Percentiles rank a stretch among this genome's conserved stretches.
phyloP scores from a whole-genome alignment of 2,329 filamentous ascomycete species.

The Fusarium euwallaceae region DNA sequence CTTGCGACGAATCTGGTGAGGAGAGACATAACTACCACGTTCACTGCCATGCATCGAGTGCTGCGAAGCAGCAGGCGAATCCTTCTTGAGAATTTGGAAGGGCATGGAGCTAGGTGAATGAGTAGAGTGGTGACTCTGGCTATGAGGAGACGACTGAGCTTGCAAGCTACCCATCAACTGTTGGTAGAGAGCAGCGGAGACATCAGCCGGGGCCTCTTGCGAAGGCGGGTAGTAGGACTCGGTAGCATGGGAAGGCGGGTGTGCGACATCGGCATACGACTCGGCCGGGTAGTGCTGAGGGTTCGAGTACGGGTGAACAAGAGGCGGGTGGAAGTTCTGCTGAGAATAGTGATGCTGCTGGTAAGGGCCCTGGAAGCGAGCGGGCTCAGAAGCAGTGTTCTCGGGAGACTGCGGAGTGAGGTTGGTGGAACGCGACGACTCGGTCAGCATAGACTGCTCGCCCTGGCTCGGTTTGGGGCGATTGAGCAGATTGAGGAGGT shows the following conservation, averaged over 20 bases:
- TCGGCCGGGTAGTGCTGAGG: conserved; percentile 47
- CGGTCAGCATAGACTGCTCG: conserved; percentile 60
- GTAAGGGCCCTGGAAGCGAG: conserved; percentile 48
- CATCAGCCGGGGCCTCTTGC: conserved; percentile 56
- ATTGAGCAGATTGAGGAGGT: conserved; percentile 88
- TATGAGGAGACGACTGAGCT: conserved; percentile 57
- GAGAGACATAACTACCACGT: conserved; percentile 61
- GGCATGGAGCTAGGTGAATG: conserved; percentile 48
- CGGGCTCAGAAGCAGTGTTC: conserved; percentile 44
- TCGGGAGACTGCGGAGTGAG: conserved; percentile 61
- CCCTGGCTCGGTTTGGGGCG: conserved; percentile 77
- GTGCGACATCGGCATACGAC: conserved; percentile 43
- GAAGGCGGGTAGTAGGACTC: conserved; percentile 44
- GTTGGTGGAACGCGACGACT: conserved; percentile 58
- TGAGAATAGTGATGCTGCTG: conserved; percentile 38
- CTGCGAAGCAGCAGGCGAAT: conserved; percentile 56
- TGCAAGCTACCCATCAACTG: conserved; percentile 53
- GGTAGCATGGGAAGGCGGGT: conserved; percentile 41
- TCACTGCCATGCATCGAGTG: conserved; percentile 53
- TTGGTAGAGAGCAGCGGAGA: conserved; percentile 54
- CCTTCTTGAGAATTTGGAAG: conserved; percentile 67
- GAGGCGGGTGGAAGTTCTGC: conserved; percentile 42
- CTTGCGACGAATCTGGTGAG: conserved; percentile 56
- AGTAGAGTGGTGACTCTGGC: conserved; percentile 49
- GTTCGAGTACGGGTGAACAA: conserved; percentile 35